phyloP scores from a whole-genome alignment of 352 stramenopile genomes.

The Bremia lactucae region DNA sequence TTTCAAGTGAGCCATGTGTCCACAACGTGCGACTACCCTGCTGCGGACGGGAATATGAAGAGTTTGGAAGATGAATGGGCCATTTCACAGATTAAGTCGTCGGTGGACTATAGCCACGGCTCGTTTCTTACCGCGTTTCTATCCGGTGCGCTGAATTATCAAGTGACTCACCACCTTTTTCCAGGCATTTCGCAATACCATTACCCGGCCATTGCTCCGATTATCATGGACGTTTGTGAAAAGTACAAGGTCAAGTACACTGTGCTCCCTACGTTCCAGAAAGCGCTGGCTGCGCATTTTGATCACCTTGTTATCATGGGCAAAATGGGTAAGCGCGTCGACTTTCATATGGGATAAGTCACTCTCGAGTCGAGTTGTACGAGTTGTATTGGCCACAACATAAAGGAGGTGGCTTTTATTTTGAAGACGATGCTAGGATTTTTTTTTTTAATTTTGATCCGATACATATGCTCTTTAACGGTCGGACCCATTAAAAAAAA shows the following conservation, averaged over 20 bases:
- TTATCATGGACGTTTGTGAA: slow-evolving; percentile 88
- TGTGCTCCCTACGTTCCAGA: slow-evolving; percentile 72
- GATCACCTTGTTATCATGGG: slow-evolving; percentile 87
- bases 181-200: slow-evolving; percentile 91
- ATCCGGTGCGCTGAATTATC: slow-evolving; percentile 94
- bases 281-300: slow-evolving; percentile 78
- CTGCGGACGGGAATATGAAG: slow-evolving; percentile 42
- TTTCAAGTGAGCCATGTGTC: slow-evolving; percentile 89
- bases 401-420: too few relatives aligned
- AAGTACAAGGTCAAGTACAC: slow-evolving; percentile 91
- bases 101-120: slow-evolving; percentile 87
- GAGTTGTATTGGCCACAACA: background rate
- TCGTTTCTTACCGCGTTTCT: slow-evolving; percentile 86
- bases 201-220: slow-evolving; percentile 87
- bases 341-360: slow-evolving; percentile 80
- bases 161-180: slow-evolving; percentile 90
- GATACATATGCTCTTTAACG: too few relatives aligned
- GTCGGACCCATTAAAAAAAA: too few relatives aligned
- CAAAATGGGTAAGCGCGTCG: slow-evolving; percentile 58
- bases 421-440: too few relatives aligned
- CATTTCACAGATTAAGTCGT: slow-evolving; percentile 89
- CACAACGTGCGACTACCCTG: slow-evolving; percentile 85
- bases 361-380: background rate
- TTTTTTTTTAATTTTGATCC: too few relatives aligned
- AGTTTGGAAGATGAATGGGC: slow-evolving; percentile 87